Percentiles rank a stretch among this genome's conserved stretches.
phyloP scores from a whole-genome alignment of 371 early-diverging fungal genomes.

The Haplosporangium sp. region DNA sequence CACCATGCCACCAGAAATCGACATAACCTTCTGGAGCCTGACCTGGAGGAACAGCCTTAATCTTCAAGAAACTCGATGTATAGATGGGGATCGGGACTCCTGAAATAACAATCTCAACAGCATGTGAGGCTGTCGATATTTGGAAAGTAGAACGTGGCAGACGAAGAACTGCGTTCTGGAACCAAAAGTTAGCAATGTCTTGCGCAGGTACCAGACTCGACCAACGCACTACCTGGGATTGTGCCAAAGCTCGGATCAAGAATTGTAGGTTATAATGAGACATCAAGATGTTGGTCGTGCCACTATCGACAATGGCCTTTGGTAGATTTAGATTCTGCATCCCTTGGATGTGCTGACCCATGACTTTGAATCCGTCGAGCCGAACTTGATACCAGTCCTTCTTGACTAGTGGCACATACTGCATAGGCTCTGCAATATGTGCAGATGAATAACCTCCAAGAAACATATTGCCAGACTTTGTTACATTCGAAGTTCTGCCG shows the following conservation, averaged over 20 bases:
- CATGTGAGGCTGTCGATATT: conserved; percentile 26
- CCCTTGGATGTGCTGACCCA: conserved; percentile 37
- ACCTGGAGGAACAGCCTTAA: conserved; percentile 29
- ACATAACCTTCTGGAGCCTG: conserved; percentile 42
- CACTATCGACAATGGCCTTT: conserved; percentile 58
- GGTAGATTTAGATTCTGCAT: conserved; percentile 53
- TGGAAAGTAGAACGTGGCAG: conserved; percentile 42
- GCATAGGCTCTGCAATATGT: conserved; percentile 45
- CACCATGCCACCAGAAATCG: conserved; percentile 55
- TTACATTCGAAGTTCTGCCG: conserved; percentile 28
- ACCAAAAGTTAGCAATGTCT: conserved; percentile 49
- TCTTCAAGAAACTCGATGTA: conserved; percentile 40
- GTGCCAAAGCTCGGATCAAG: conserved; percentile 50
- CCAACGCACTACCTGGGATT: conserved; percentile 33
- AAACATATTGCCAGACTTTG: conserved; percentile 53
- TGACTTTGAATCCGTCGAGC: conserved; percentile 56
- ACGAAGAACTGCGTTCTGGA: conserved; percentile 42
- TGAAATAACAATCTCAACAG: conserved; percentile 39
- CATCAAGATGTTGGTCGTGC: conserved; percentile 58
- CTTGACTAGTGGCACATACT: conserved; percentile 41
- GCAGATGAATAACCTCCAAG: conserved; percentile 38
- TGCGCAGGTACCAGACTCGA: conserved; percentile 34
- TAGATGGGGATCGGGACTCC: conserved; percentile 46
- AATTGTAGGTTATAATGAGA: conserved; percentile 53
- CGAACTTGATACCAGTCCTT: conserved; percentile 57